These are phyloP conservation scores for Vararia minispora DNA, from an alignment of 768 basidiomycete species.

Conservation along the genomic window DNA sequence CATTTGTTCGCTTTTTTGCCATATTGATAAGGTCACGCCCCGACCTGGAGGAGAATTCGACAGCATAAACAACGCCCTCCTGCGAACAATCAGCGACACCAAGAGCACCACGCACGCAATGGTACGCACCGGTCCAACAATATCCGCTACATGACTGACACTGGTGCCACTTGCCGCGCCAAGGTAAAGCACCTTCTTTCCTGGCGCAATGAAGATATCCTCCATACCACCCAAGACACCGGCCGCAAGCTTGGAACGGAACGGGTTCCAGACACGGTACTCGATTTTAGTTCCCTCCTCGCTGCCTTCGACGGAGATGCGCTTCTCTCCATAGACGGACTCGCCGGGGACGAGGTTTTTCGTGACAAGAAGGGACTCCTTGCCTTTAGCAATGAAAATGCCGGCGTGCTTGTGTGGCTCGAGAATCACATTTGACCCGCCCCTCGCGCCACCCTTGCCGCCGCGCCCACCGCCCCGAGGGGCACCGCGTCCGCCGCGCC, in stretches of 20 bases:
- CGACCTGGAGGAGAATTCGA: conserved; percentile 94
- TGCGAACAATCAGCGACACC: conserved; percentile 21
- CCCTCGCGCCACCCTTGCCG: conserved; percentile 60
- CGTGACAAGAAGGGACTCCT: conserved; percentile 94
- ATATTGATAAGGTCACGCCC: conserved; percentile 98
- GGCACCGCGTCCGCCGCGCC: conserved; percentile 20
- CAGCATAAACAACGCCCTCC: conserved; percentile 97
- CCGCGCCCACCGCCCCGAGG: conserved; percentile 44
- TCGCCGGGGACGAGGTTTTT: conserved; percentile 98
- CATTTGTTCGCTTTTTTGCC: conserved; percentile 99
- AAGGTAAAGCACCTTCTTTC: conserved; percentile 93
- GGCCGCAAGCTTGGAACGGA: conserved; percentile 92
- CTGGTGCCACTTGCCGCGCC: conserved; percentile 97
- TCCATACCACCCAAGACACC: conserved; percentile 95
- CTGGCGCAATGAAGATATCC: conserved; percentile 84
- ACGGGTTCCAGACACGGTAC: conserved; percentile 99
- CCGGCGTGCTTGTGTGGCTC: conserved; percentile 94
- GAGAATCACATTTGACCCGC: conserved; percentile 81
- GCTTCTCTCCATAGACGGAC: conserved; percentile 96
- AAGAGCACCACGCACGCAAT: not conserved
- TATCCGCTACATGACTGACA: conserved; percentile 97
- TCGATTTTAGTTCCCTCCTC: conserved; percentile 81
- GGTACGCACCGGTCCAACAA: conserved; percentile 81
- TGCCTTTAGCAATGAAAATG: conserved; percentile 95
- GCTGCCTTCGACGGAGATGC: conserved; percentile 74